Percentiles rank a stretch among this genome's conserved stretches.
Conservation (phyloP, 441 rosid species). For the Bocquillonia castaneifolia region DNA sequence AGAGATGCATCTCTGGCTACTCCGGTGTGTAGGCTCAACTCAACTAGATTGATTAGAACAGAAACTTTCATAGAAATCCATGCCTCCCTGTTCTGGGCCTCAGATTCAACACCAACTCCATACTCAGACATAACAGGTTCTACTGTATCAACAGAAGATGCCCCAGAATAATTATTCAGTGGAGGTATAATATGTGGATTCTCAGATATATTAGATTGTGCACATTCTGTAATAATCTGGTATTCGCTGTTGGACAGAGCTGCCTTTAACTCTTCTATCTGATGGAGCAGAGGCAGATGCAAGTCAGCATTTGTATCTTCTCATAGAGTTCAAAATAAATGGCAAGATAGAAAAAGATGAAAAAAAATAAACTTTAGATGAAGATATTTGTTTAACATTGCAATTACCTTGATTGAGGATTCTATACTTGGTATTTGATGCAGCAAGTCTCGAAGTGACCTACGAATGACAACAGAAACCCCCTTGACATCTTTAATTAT, state of each 20-base stretch:
- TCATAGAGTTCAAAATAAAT: conserved; percentile 12
- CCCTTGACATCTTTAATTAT: conserved; percentile 91
- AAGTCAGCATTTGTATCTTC: conserved; percentile 21
- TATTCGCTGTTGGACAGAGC: conserved; percentile 80
- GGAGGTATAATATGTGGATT: conserved; percentile 62
- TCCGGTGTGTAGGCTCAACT: conserved; percentile 73
- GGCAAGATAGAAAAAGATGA: not conserved
- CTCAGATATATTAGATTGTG: conserved; percentile 84
- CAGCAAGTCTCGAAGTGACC: conserved; percentile 90
- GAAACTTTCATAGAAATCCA: conserved; percentile 74
- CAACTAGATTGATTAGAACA: conserved; percentile 67
- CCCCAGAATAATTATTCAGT: conserved; percentile 38
- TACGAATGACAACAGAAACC: conserved; percentile 69
- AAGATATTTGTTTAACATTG: conserved; percentile 14
- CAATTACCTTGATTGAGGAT: conserved; percentile 69
- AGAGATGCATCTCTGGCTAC: conserved; percentile 66
- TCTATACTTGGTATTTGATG: conserved; percentile 79
- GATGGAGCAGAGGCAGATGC: conserved; percentile 34
- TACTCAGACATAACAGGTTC: conserved; percentile 45
- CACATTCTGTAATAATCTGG: conserved; percentile 91
- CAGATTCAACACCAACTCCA: conserved; percentile 35
- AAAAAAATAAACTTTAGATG: conserved; percentile 6
- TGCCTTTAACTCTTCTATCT: conserved; percentile 86
- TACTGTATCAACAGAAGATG: conserved; percentile 41
- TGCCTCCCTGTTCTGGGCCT: conserved; percentile 34